These are phyloP conservation scores for Diatrype stigma DNA, from an alignment of 2,329 filamentous ascomycete genomes.

Conservation along the genomic window DNA sequence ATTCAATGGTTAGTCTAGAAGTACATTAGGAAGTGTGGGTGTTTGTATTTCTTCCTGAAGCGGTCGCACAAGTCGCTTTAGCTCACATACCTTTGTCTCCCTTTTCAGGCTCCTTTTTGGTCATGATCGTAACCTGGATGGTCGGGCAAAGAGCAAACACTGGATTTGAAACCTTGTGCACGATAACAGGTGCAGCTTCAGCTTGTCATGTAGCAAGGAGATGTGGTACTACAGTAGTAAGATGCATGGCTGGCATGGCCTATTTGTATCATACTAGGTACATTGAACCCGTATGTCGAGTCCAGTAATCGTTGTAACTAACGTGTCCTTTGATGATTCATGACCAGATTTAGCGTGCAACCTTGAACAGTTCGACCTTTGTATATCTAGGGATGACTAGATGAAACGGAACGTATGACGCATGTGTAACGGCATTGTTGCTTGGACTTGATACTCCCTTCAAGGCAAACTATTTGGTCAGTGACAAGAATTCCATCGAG, in stretches of 20 bases:
- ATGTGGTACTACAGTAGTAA: too few relatives aligned
- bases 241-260: neutral
- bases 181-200: neutral
- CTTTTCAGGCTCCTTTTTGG: constrained; percentile 11
- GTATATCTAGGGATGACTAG: too few relatives aligned
- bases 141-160: neutral
- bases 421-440: too few relatives aligned
- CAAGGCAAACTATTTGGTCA: too few relatives aligned
- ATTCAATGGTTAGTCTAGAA: neutral
- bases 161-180: neutral
- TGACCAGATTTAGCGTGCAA: neutral
- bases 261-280: neutral
- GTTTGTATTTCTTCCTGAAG: neutral
- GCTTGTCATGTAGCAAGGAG: too few relatives aligned
- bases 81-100: constrained; percentile 22
- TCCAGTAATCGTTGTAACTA: neutral
- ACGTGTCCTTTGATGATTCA: neutral
- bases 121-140: constrained; percentile 5
- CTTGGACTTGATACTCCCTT: too few relatives aligned
- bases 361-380: neutral
- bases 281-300: neutral
- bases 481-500: too few relatives aligned
- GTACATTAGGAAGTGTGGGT: neutral
- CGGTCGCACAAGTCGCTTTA: neutral
- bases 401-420: too few relatives aligned